These are phyloP conservation scores for Plasmodium gallinaceum DNA, from an alignment of 169 alveolate genomes.

Conservation along the genomic window DNA sequence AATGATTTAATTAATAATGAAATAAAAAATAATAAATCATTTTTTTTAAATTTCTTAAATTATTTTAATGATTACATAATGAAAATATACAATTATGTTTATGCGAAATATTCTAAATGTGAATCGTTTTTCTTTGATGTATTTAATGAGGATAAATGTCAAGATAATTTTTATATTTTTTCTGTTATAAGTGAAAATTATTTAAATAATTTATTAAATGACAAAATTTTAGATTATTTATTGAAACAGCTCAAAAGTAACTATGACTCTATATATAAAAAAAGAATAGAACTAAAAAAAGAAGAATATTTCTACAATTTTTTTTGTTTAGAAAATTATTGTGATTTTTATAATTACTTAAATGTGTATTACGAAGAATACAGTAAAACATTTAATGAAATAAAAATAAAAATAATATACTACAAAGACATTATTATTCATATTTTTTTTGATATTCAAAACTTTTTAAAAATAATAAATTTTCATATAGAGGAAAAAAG, in stretches of 20 bases:
- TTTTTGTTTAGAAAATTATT: neutral
- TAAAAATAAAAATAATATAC: conserved; percentile 2
- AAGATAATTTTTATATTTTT: conserved; percentile 13
- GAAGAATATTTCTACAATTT: conserved; percentile 36
- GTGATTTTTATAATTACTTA: conserved; percentile 5
- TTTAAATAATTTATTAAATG: conserved; percentile 18
- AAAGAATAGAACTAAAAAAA: conserved; percentile 7
- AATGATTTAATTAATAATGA: conserved; percentile 19
- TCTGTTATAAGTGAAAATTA: conserved; percentile 18
- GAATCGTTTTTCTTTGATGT: conserved; percentile 12
- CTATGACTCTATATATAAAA: conserved; percentile 17
- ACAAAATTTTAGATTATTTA: conserved; percentile 9
- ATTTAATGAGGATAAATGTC: neutral
- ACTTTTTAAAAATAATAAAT: neutral
- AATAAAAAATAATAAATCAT: conserved; percentile 33
- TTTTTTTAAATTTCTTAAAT: conserved; percentile 18
- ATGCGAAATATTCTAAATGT: conserved; percentile 19
- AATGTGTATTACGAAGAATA: conserved; percentile 38
- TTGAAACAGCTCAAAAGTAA: conserved; percentile 16
- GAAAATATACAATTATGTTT: conserved; percentile 33
- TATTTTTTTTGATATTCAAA: conserved; percentile 14
- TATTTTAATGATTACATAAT: conserved; percentile 63
- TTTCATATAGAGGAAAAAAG: neutral
- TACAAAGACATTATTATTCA: conserved; percentile 19
- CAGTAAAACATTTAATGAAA: conserved; percentile 21